These are phyloP conservation scores for Trichoderma cornu-damae DNA, from an alignment of 2,329 filamentous ascomycete species.

Conservation along the genomic window DNA sequence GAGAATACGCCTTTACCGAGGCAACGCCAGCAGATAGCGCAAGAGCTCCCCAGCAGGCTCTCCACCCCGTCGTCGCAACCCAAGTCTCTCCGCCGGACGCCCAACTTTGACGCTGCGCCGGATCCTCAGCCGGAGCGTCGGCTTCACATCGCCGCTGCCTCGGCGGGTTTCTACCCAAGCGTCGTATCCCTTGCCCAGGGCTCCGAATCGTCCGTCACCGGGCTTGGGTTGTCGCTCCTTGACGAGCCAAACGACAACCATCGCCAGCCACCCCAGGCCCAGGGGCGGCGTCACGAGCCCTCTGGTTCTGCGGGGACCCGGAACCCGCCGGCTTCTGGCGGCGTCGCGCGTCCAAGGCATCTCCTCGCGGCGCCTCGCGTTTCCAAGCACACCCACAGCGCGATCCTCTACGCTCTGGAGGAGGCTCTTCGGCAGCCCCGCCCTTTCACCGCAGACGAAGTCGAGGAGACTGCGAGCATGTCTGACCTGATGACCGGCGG, in stretches of 20 bases:
- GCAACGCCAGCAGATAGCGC: constrained; percentile 40
- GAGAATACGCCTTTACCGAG: constrained; percentile 41
- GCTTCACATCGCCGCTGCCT: constrained; percentile 45
- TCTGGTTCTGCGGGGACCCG: constrained; percentile 23
- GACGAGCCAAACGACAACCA: constrained; percentile 25
- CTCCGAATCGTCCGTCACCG: constrained; percentile 31
- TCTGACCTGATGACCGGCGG: constrained; percentile 66
- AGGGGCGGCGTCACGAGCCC: constrained; percentile 35
- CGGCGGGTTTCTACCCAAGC: constrained; percentile 45
- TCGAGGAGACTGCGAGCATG: constrained; percentile 90
- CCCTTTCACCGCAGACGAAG: constrained; percentile 73
- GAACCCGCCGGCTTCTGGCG: constrained; percentile 26
- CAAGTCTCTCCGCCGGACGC: constrained; percentile 47
- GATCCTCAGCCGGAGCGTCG: constrained; percentile 37
- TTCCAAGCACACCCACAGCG: constrained; percentile 78
- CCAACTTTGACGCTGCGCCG: constrained; percentile 44
- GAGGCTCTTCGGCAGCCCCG: constrained; percentile 80
- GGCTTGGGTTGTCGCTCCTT: constrained; percentile 37
- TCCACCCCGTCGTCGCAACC: constrained; percentile 44
- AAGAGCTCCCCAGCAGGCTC: constrained; percentile 38
- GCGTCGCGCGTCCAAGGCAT: constrained; percentile 28
- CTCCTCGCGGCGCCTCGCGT: constrained; percentile 53
- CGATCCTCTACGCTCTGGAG: constrained; percentile 88
- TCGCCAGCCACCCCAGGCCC: constrained; percentile 39
- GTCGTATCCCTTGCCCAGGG: constrained; percentile 25